Evolutionary conservation across 1,284 basidiomycete species (phyloP), one percentile per base, ranked within the genome.

Genomic region (Schizopora paradoxa): DNA sequence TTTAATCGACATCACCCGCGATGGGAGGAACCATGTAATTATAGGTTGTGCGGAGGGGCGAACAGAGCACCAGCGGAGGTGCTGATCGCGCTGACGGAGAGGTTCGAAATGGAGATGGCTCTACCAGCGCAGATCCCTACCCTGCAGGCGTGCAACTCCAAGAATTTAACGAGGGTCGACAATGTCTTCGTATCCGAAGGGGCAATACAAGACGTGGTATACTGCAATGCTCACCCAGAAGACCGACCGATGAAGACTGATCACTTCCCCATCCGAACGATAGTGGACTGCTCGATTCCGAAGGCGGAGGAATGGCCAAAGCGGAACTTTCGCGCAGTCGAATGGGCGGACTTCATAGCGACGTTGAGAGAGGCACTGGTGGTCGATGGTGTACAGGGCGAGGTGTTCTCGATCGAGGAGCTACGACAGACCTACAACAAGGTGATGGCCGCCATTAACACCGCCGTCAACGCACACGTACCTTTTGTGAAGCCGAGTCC

Each of bases 401-500:
- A 42, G 52, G 51, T 45, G 22, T 5, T 10, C 4, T 26, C 35
- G 0, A 34, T 25, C 2, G 38, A 29, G 0, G 33, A 49, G 1
- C 51, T 62, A 14, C 41, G 58, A 14, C 3, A 23, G 0, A 40
- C 42, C 0, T 48, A 54, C 0, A n/a, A 41, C 0, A 11, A 39
- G 0, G 51, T 66, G 3, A 56, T 50, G 5, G 33, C 36, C 1
- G 48, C 52, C 3, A 49, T 66, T 2, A 44, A 54, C 16, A 16
- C 35, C 0, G 51, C 56, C 0, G 58, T 65, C 1, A 37, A 41
- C 0, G 29, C 49, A 10, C 42, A 46, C 0, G 58, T 67, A 0
- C 64, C 62, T 0, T 16, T 51, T 1, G 36, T 52, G 2, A 51
- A 51, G 11, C 58, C 53, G 1, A 48, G 42, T 6, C 61, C 58